Base-by-base conservation (phyloP, 2,329 filamentous ascomycete genomes). In the Rugonectria rugulosa region DNA sequence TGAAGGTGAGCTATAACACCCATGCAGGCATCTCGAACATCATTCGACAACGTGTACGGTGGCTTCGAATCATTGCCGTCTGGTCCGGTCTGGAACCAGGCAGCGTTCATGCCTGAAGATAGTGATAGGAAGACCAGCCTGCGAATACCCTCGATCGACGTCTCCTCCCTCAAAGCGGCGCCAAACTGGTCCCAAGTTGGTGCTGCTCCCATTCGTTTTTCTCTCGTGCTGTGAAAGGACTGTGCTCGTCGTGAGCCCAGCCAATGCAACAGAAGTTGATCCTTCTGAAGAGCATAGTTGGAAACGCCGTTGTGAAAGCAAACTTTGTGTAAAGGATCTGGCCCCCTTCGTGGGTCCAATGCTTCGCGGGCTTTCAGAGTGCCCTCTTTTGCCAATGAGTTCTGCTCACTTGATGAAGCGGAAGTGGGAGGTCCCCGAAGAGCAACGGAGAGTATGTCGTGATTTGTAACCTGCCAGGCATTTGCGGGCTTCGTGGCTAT, bases 371-470 rank as follows among this genome's bases (percentile, higher is more conserved):
- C 32, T 52, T 40, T 43, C 45, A 38, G 34, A 43, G n/a, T n/a
- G n/a, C n/a, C n/a, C n/a, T n/a, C n/a, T n/a, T n/a, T n/a, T n/a
- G n/a, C n/a, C n/a, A n/a, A n/a, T n/a, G n/a, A n/a, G n/a, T n/a
- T n/a, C n/a, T n/a, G n/a, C n/a, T n/a, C n/a, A 48, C 58, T 53
- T 46, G 44, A 58, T 58, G 60, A 56, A 46, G 38, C 44, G 41
- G 40, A 26, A 21, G 53, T 40, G 49, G 63, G 55, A 42, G 56
- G 36, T 31, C 69, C 68, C 6, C 66, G 60, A 21, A 82, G 66
- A 12, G 76, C 74, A 14, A 68, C 69, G 9, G 73, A 74, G 47
- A 81, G 64, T 19, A 82, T 57, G 60, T 83, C 80, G 41, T 75
- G 65, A 41, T 75, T 69, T n/a, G 66, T 70, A 31, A 81, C 70